Conservation (phyloP, 2,329 filamentous ascomycete genomes). For the Paraphaeosphaeria sporulosa region DNA sequence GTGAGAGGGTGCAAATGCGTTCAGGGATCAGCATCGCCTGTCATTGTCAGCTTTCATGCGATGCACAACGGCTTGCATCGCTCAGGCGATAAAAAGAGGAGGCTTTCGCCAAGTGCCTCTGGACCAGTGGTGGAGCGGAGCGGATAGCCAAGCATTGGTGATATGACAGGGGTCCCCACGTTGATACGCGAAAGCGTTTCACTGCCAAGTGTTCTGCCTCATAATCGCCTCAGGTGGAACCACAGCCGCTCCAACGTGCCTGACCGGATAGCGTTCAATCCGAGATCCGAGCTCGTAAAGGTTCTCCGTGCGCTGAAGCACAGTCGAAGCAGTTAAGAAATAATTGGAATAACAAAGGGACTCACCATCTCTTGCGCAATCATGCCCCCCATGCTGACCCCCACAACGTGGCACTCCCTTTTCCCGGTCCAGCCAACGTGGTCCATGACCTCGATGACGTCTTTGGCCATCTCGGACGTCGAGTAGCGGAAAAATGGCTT, state of each 20-base stretch:
- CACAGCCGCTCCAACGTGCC: constrained; percentile 3
- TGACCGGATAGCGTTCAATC: constrained; percentile 36
- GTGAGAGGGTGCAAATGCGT: constrained; percentile 58
- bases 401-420: constrained; percentile 71
- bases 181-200: constrained; percentile 25
- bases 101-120: neutral
- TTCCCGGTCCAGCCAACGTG: constrained; percentile 72
- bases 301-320: constrained; percentile 21
- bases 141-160: constrained; percentile 21
- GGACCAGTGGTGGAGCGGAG: constrained; percentile 29
- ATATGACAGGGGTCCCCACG: constrained; percentile 38
- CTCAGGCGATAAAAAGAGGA: neutral
- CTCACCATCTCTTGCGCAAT: constrained; percentile 81
- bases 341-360: constrained; percentile 16
- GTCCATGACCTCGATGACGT: constrained; percentile 73
- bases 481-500: constrained; percentile 81
- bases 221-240: constrained; percentile 14
- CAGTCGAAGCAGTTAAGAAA: constrained; percentile 13
- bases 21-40: constrained; percentile 55
- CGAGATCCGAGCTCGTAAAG: constrained; percentile 31
- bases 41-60: constrained; percentile 7
- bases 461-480: constrained; percentile 83
- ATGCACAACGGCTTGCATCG: neutral
- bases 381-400: constrained; percentile 90
- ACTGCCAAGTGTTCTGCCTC: constrained; percentile 22